Evolutionary conservation across 805 yeast genomes (phyloP), one percentile per base, ranked within the genome.

Genomic region (Ogataea thermomethanolica): DNA sequence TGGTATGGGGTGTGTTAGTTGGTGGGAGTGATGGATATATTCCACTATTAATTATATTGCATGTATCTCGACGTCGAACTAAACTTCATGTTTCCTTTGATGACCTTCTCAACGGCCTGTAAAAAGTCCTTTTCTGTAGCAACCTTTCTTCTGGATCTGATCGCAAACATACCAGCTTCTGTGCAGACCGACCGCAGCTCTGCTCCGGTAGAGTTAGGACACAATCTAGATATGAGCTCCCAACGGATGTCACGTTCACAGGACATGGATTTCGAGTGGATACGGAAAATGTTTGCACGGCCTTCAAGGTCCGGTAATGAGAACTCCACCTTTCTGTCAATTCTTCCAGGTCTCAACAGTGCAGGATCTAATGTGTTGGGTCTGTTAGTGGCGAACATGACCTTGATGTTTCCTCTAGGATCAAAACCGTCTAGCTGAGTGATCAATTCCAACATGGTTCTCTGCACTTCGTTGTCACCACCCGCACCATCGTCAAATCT

Each of bases 141-240:
- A 30, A 93, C 96, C 71, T 93, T 93, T 70, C 99, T 79, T 67
- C 99, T 81, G 13, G 98, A 96, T 57, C 99, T 80, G 41, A 93
- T 93, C 32, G 99, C 99, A 73, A 90, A 93, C 99, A 93, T 93
- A 56, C 99, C 99, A 3, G 99, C 99, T 66, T 93, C 99, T 1
- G 99, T 93, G 66, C 99, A 93, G 12, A 93, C 99, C 6, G 98
- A 91, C 62, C 99, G 82, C 55, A 93, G 74, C 70, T 93, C 99
- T 3, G 99, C 99, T 65, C 99, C 99, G 1, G 99, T 93, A 13
- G 96, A 84, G 63, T 95, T 93, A 46, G 99, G 99, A 70, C 99
- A 93, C 59, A 93, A 73, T 62, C 99, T 78, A 14, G 98, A 90
- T 58, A 93, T 93, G 58, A 93, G 76, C 69, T 93, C 99, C 99